A percentile compares a stretch with the other conserved stretches of the same genome.
Conservation (phyloP, 352 stramenopile species). For the Phytophthora cryptogea region DNA sequence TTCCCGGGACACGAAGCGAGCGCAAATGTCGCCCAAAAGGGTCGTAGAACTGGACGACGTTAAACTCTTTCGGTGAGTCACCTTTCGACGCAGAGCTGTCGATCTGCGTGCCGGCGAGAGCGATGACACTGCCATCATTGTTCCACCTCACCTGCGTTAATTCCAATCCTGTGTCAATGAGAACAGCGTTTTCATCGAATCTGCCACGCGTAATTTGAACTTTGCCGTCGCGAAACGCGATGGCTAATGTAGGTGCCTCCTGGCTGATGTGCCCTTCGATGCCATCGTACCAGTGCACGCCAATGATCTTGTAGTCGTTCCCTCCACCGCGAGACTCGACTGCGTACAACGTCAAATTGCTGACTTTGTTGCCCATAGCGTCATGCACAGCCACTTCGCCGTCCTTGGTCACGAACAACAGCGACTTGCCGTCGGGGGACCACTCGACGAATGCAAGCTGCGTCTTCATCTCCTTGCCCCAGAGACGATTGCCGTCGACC, state of each 20-base stretch:
- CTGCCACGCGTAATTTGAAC: slow-evolving; percentile 91
- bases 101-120: slow-evolving; percentile 75
- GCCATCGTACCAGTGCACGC: slow-evolving; percentile 86
- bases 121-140: slow-evolving; percentile 91
- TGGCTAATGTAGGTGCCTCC: slow-evolving; percentile 89
- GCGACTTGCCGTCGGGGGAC: slow-evolving; percentile 88
- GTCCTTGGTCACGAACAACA: slow-evolving; percentile 90
- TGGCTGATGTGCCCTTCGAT: slow-evolving; percentile 88
- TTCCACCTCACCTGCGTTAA: slow-evolving; percentile 90
- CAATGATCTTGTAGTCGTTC: slow-evolving; percentile 80
- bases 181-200: slow-evolving; percentile 83
- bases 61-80: slow-evolving; percentile 64
- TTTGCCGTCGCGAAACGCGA: slow-evolving; percentile 91
- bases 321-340: slow-evolving; percentile 51
- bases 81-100: slow-evolving; percentile 33
- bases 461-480: slow-evolving; percentile 94
- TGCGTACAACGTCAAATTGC: slow-evolving; percentile 76
- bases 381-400: slow-evolving; percentile 88
- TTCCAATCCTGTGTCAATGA: slow-evolving; percentile 93
- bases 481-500: slow-evolving; percentile 93
- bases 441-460: slow-evolving; percentile 94
- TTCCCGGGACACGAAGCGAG: slow-evolving; percentile 89
- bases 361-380: slow-evolving; percentile 85
- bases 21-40: slow-evolving; percentile 86
- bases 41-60: slow-evolving; percentile 93